These are phyloP conservation scores for Cadophora gregata DNA, from an alignment of 2,329 filamentous ascomycete species.

Conservation along the genomic window DNA sequence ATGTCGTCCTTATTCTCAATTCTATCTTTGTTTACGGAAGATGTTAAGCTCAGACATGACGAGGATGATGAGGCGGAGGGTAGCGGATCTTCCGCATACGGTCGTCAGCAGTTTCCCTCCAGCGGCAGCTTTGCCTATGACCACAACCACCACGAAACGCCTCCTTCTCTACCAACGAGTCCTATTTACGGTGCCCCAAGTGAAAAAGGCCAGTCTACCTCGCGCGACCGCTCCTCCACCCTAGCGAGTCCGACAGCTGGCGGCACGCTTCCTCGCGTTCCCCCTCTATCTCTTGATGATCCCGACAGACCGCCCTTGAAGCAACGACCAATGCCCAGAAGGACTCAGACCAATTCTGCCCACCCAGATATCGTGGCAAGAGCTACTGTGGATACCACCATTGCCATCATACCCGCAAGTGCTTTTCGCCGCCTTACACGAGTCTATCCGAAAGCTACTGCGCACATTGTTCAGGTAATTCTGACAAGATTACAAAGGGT, in stretches of 20 bases:
- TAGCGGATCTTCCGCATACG: conserved; percentile 45
- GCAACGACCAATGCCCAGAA: conserved; percentile 48
- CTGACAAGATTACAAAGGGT: conserved; percentile 92
- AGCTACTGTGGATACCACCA: conserved; percentile 94
- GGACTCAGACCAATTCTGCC: conserved; percentile 71
- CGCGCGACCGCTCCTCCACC: conserved; percentile 52
- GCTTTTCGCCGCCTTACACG: conserved; percentile 92
- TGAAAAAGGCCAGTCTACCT: conserved; percentile 54
- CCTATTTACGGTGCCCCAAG: conserved; percentile 41
- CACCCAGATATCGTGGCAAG: conserved; percentile 98
- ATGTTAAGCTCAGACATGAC: conserved; percentile 78
- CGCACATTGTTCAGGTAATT: conserved; percentile 98
- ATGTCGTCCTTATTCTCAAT: conserved; percentile 99
- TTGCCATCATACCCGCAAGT: conserved; percentile 96
- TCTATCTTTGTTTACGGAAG: conserved; percentile 94
- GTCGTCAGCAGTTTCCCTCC: conserved; percentile 37
- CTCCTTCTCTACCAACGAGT: conserved; percentile 44
- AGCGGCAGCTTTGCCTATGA: conserved; percentile 37
- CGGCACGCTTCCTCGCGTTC: conserved; percentile 64
- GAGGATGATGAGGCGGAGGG: conserved; percentile 56
- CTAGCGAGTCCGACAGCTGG: conserved; percentile 44
- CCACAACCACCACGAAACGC: conserved; percentile 39
- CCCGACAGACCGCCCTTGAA: conserved; percentile 36
- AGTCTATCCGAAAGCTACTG: conserved; percentile 93
- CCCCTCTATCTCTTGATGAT: conserved; percentile 74